A percentile compares a stretch with the other conserved stretches of the same genome.
Evolutionary conservation across 1,139 yeast genomes (phyloP).

Genomic region (Hyphopichia fennica): DNA sequence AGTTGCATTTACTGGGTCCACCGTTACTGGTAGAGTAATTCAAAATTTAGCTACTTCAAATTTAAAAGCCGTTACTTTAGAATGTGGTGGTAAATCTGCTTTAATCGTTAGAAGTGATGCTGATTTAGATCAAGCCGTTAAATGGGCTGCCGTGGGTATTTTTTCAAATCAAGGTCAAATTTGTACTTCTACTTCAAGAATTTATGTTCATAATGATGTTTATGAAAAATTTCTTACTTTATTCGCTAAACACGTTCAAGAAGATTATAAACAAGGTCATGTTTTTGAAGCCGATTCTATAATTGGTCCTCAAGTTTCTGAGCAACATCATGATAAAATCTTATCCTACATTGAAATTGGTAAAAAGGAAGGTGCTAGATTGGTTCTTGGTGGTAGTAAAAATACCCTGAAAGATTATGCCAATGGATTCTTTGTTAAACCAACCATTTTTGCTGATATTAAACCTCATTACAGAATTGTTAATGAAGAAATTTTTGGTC

Average conservation of each 20-base stretch:
- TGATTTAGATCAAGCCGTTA: constrained; percentile 76
- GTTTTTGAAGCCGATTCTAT: constrained; percentile 58
- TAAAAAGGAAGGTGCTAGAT: constrained; percentile 56
- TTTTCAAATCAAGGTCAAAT: constrained; percentile 68
- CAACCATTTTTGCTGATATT: constrained; percentile 57
- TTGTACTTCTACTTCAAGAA: constrained; percentile 48
- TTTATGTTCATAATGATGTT: constrained; percentile 42
- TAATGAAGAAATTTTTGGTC: constrained; percentile 61
- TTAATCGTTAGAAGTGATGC: constrained; percentile 71
- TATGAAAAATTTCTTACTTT: constrained; percentile 50
- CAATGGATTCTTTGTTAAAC: constrained; percentile 52
- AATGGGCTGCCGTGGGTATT: constrained; percentile 84
- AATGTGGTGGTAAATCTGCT: constrained; percentile 92
- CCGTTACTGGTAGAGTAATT: constrained; percentile 60
- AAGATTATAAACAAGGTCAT: constrained; percentile 57
- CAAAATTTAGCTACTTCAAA: constrained; percentile 60
- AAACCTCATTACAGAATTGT: constrained; percentile 53
- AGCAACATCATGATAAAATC: constrained; percentile 63
- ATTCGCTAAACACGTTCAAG: constrained; percentile 34
- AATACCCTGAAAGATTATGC: constrained; percentile 34
- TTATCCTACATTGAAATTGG: constrained; percentile 51
- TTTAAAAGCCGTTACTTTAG: constrained; percentile 77
- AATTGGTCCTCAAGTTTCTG: constrained; percentile 80
- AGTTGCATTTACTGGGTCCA: constrained; percentile 67
- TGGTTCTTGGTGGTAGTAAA: constrained; percentile 48